Percentiles rank a stretch among this genome's conserved stretches.
Evolutionary conservation across 768 basidiomycete genomes (phyloP).

Genomic region (Tulasnella sp.): DNA sequence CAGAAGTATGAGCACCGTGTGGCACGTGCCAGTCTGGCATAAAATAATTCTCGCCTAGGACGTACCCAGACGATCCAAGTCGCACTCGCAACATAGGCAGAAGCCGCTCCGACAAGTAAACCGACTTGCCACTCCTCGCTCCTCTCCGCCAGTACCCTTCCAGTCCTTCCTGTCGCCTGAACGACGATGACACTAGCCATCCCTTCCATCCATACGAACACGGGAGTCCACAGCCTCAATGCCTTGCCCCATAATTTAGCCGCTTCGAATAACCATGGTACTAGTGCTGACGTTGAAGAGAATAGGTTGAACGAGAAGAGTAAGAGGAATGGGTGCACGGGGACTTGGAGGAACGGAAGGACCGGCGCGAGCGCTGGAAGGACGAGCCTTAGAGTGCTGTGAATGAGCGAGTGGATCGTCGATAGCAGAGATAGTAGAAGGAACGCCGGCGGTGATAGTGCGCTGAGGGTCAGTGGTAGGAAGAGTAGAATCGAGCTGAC

Average conservation of each 20-base stretch:
- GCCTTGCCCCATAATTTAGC: conserved; percentile 73
- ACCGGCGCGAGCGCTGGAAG: conserved; percentile 44
- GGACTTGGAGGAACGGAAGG: conserved; percentile 78
- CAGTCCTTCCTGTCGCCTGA: conserved; percentile 64
- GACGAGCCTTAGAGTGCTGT: conserved; percentile 70
- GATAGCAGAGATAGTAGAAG: conserved; percentile 79
- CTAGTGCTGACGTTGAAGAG: conserved; percentile 48
- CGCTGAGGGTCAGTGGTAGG: conserved; percentile 81
- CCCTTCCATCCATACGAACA: conserved; percentile 82
- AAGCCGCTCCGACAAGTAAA: conserved; percentile 73
- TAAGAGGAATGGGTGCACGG: conserved; percentile 84
- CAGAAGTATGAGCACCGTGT: not conserved
- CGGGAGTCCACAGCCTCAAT: conserved; percentile 70
- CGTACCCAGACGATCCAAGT: conserved; percentile 85
- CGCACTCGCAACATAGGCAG: conserved; percentile 77
- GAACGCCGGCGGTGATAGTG: conserved; percentile 78
- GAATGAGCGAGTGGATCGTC: conserved; percentile 65
- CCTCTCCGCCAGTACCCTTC: conserved; percentile 69
- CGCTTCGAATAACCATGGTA: conserved; percentile 46
- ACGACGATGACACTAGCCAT: conserved; percentile 79
- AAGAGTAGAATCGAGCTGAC: conserved; percentile 80
- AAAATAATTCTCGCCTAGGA: conserved; percentile 38
- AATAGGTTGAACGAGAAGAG: conserved; percentile 87
- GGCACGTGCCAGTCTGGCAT: conserved; percentile 1
- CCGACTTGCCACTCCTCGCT: conserved; percentile 78